These are phyloP conservation scores for Phytophthora pinifolia DNA, from an alignment of 352 stramenopile species.

Conservation along the genomic window DNA sequence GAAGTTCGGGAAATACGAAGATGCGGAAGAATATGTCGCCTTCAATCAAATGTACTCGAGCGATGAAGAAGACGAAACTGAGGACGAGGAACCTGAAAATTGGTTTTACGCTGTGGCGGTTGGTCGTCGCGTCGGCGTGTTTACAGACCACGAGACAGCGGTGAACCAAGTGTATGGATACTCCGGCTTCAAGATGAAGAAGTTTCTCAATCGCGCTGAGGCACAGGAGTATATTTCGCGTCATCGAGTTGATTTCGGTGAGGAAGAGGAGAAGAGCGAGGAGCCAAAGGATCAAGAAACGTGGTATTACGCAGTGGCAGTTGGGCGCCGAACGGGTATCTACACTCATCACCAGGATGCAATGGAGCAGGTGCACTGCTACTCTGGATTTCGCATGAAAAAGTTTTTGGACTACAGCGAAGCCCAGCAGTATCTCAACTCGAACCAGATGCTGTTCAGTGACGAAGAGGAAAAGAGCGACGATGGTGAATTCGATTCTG, in stretches of 20 bases:
- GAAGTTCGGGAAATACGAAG: slow-evolving; percentile 3
- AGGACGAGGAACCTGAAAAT: not conserved
- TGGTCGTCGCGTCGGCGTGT: slow-evolving; percentile 47
- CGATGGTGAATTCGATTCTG: not conserved
- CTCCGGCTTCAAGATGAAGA: slow-evolving; percentile 20
- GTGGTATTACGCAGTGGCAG: slow-evolving; percentile 51
- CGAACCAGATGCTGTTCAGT: not conserved
- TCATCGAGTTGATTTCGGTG: slow-evolving; percentile 17
- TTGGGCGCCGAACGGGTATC: slow-evolving; percentile 38
- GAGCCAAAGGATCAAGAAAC: slow-evolving; percentile 8
- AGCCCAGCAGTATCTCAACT: slow-evolving; percentile 10
- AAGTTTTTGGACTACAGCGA: slow-evolving; percentile 44
- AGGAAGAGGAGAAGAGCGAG: slow-evolving; percentile 11
- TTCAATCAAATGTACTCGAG: not conserved
- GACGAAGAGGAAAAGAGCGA: not conserved
- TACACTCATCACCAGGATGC: slow-evolving; percentile 41
- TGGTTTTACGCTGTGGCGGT: slow-evolving; percentile 51
- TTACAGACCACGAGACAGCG: slow-evolving; percentile 15
- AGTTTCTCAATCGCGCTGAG: slow-evolving; percentile 11
- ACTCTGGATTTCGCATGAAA: slow-evolving; percentile 40
- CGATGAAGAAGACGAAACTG: not conserved
- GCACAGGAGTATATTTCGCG: slow-evolving; percentile 13
- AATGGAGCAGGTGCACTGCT: slow-evolving; percentile 41
- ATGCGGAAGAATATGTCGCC: slow-evolving; percentile 6
- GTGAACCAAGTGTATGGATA: slow-evolving; percentile 12